Evolutionary conservation across 2,329 filamentous ascomycete species (phyloP).

Genomic region (Fusarium aywerte): DNA sequence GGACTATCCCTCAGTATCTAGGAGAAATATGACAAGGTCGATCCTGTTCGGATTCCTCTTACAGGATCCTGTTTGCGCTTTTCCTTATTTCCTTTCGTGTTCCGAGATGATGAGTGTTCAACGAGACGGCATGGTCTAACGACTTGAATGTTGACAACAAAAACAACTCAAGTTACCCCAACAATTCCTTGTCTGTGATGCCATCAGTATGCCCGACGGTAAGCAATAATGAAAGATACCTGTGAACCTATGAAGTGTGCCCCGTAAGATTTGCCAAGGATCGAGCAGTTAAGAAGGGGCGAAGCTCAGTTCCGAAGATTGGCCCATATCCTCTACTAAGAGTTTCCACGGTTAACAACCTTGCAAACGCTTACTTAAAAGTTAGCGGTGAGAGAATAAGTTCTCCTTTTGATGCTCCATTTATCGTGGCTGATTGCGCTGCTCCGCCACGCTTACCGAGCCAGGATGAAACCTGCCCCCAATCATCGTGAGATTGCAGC

Average conservation of each 20-base stretch:
- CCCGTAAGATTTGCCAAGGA: too few species aligned
- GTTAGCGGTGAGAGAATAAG: not conserved
- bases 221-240: too few species aligned
- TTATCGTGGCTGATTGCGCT: conserved; percentile 1
- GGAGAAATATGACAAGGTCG: not conserved
- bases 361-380: not conserved
- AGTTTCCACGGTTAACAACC: too few species aligned
- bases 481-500: not conserved
- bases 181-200: too few species aligned
- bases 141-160: not conserved
- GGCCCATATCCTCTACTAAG: fast-evolving
- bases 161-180: too few species aligned
- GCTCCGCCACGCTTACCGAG: not conserved
- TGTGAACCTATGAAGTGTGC: too few species aligned
- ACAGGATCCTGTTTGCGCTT: too few species aligned
- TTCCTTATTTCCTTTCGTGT: not conserved
- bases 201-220: too few species aligned
- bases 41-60: too few species aligned
- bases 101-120: too few species aligned
- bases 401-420: not conserved
- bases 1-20: not conserved
- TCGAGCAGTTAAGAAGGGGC: not conserved
- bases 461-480: not conserved
- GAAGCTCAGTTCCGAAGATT: fast-evolving
- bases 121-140: not conserved